A percentile compares a stretch with the other conserved stretches of the same genome.
phyloP scores from a whole-genome alignment of 192 early-diverging fungal species.

The Bifiguratus adelaidae region DNA sequence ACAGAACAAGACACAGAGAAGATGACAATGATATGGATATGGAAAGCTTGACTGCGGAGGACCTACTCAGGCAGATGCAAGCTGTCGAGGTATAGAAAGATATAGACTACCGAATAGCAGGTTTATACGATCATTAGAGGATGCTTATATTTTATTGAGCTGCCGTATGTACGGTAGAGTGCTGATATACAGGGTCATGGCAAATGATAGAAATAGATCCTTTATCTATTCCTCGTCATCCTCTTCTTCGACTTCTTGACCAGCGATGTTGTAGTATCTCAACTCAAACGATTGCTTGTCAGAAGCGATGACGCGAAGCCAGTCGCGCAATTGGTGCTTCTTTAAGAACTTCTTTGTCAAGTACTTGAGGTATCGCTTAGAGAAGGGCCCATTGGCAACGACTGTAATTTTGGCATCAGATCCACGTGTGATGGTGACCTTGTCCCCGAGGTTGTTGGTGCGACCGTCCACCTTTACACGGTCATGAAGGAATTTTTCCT shows the following conservation, averaged over 20 bases:
- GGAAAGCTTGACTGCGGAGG: too few species aligned
- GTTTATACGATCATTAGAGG: too few species aligned
- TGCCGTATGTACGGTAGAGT: too few species aligned
- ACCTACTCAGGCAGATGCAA: too few species aligned
- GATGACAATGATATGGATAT: too few species aligned
- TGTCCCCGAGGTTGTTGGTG: conserved; percentile 87
- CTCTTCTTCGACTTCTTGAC: conserved; percentile 65
- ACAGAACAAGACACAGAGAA: too few species aligned
- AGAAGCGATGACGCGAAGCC: conserved; percentile 89
- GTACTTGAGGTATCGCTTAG: conserved; percentile 99
- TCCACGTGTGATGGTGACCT: conserved; percentile 72
- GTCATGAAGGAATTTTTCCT: conserved; percentile 98
- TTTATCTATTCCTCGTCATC: conserved; percentile 45
- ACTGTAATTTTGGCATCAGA: conserved; percentile 69
- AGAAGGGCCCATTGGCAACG: conserved; percentile 64
- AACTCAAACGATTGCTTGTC: conserved; percentile 89
- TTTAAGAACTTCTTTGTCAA: conserved; percentile 99
- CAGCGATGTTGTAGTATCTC: conserved; percentile 89
- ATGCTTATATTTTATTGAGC: too few species aligned
- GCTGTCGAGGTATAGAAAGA: too few species aligned
- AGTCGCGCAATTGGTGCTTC: conserved; percentile 98
- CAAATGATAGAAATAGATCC: too few species aligned
- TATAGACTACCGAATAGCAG: too few species aligned
- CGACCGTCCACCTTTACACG: conserved; percentile 96
- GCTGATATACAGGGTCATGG: too few species aligned